phyloP scores from a whole-genome alignment of 2,329 filamentous ascomycete genomes.

The Colletotrichum gigasporum region DNA sequence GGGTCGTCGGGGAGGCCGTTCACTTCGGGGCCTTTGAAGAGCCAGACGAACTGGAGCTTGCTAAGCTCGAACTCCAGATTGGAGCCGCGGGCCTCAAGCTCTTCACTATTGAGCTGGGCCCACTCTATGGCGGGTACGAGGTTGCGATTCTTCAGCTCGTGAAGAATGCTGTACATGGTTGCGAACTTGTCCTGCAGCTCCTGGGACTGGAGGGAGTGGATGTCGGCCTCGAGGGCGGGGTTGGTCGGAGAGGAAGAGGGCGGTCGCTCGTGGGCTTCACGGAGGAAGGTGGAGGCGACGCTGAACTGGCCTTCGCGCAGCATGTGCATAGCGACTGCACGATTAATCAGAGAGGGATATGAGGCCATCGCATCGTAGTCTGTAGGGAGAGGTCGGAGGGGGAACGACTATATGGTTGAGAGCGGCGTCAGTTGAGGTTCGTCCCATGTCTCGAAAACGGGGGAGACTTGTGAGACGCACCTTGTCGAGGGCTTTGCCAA shows the following conservation, averaged over 20 bases:
- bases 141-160: slow-evolving; percentile 78
- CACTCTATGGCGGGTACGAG: slow-evolving; percentile 87
- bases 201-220: slow-evolving; percentile 68
- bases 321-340: slow-evolving; percentile 92
- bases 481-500: slow-evolving; percentile 86
- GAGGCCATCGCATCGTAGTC: slow-evolving; percentile 83
- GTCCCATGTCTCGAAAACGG: background rate
- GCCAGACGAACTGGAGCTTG: slow-evolving; percentile 88
- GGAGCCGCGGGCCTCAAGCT: slow-evolving; percentile 83
- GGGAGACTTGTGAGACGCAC: slow-evolving; percentile 50
- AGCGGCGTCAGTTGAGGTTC: slow-evolving; percentile 28
- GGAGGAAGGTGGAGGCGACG: slow-evolving; percentile 85
- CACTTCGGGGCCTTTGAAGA: slow-evolving; percentile 73
- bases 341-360: slow-evolving; percentile 82
- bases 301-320: slow-evolving; percentile 93
- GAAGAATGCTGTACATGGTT: slow-evolving; percentile 90
- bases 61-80: slow-evolving; percentile 96
- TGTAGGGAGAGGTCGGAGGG: slow-evolving; percentile 72
- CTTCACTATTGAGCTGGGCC: slow-evolving; percentile 76
- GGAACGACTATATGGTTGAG: slow-evolving; percentile 43
- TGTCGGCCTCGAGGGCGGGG: slow-evolving; percentile 47
- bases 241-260: slow-evolving; percentile 30
- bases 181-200: slow-evolving; percentile 84
- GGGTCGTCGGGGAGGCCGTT: slow-evolving; percentile 64
- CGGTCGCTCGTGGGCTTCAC: slow-evolving; percentile 67